Base-by-base conservation (phyloP, 257 asterid species). In the Anisodus acutangulus region DNA sequence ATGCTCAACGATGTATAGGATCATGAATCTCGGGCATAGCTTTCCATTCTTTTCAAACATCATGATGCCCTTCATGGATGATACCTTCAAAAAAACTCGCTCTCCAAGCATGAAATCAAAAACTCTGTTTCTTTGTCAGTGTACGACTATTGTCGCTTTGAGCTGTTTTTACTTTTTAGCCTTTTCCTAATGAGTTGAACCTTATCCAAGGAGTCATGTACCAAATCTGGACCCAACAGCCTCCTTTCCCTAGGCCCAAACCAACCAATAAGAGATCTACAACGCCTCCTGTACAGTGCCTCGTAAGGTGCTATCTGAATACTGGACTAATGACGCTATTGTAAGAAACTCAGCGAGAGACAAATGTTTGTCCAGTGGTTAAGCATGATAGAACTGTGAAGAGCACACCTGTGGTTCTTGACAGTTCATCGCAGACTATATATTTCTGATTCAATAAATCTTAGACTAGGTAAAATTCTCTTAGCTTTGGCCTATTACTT, bases 371-470 rank as follows among this genome's bases (percentile, higher is more conserved):
- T 63, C 16, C 41, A 9, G 15, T 41, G 54, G 78, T 15, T 69
- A 41, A 69, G 82, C 26, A 7, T 2, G 82, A 78, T 51, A 31
- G 49, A 51, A 78, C 17, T 51, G 64, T 78, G 82, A 53, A 53
- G 64, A 54, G 47, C 19, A 31, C 64, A 8, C 64, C 2, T 54
- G 13, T 51, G 64, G 49, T 78, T 76, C 63, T 53, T 78, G 64
- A 53, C 49, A 13, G 60, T 13, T 15, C 26, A 8, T 31, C 57
- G 26, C 9, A 17, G 79, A 31, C 79, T 71, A 71, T 57, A 9
- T 71, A 45, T 70, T 43, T 57, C 81, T 26, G 11, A 76, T 76
- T 53, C 47, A 53, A 45, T 76, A 51, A 76, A 76, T 51, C 26
- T 76, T 12, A 26, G 63, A 51, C 81, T 76, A 12, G 47, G 58